A percentile compares a stretch with the other conserved stretches of the same genome.
Evolutionary conservation across 768 basidiomycete species (phyloP).

Genomic region (Tulasnella sp.): DNA sequence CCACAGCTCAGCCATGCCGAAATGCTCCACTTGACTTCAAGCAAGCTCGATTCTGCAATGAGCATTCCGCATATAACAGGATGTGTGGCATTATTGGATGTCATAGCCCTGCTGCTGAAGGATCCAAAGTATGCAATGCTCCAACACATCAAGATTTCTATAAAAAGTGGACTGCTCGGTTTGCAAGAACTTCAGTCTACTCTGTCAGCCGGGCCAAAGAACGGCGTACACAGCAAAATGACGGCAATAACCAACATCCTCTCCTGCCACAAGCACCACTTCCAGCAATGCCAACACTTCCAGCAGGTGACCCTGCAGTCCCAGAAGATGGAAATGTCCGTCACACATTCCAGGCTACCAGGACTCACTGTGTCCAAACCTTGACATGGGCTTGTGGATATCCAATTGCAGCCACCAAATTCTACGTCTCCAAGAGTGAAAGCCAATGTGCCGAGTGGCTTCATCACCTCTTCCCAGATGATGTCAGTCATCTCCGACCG

Average conservation of each 20-base stretch:
- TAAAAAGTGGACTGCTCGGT: conserved; percentile 14
- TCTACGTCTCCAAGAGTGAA: conserved; percentile 20
- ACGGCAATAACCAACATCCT: background rate
- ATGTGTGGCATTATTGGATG: conserved; percentile 23
- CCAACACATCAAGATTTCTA: conserved; percentile 19
- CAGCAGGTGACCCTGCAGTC: background rate
- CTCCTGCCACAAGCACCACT: background rate
- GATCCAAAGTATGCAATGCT: conserved; percentile 18
- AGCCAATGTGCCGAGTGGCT: background rate
- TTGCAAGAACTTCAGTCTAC: conserved; percentile 20
- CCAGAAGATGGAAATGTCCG: background rate
- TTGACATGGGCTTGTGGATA: conserved; percentile 23
- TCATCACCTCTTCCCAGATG: background rate
- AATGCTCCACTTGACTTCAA: conserved; percentile 23
- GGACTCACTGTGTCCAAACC: conserved; percentile 15
- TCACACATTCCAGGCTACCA: conserved; percentile 1
- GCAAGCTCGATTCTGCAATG: conserved; percentile 24
- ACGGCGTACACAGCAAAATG: conserved; percentile 15
- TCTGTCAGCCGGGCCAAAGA: conserved; percentile 23
- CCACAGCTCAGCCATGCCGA: conserved; percentile 19
- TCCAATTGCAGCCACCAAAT: conserved; percentile 21
- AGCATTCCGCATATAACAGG: conserved; percentile 15
- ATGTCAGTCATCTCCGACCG: background rate
- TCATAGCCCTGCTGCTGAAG: conserved; percentile 6
- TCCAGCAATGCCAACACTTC: background rate